Conservation (phyloP, 495 filamentous ascomycete species). For the Podospora appendiculata region DNA sequence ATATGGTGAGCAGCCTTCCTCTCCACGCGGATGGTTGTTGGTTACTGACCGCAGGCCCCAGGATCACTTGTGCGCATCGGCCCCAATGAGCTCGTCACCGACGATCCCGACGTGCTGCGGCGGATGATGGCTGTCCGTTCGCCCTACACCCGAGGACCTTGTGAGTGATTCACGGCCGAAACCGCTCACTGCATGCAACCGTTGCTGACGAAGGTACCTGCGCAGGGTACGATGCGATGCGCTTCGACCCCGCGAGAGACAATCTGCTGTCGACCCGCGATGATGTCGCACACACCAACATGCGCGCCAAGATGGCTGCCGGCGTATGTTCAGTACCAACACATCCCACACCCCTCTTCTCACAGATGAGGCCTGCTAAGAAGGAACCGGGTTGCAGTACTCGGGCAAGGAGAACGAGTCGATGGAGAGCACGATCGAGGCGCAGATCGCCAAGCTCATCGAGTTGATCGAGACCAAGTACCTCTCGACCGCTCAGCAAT, state of each 20-base stretch:
- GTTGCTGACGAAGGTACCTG: too few relatives aligned
- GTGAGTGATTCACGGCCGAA: background rate
- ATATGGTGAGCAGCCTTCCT: constrained; percentile 13
- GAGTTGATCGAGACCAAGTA: constrained; percentile 26
- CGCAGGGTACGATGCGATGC: constrained; percentile 35
- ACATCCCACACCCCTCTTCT: background rate
- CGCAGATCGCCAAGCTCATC: constrained; percentile 35
- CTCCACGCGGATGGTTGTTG: constrained; percentile 18
- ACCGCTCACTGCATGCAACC: too few relatives aligned
- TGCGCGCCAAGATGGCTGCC: constrained; percentile 22
- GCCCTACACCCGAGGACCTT: constrained; percentile 11
- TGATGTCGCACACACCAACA: constrained; percentile 17
- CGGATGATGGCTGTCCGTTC: constrained; percentile 29
- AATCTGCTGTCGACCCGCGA: constrained; percentile 26
- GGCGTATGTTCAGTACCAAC: constrained; percentile 18
- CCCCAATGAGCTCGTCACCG: constrained; percentile 19
- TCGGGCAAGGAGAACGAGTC: constrained; percentile 30
- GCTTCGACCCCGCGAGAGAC: constrained; percentile 34
- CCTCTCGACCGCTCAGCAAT: constrained; percentile 33
- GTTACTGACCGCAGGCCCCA: constrained; percentile 10
- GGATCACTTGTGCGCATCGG: constrained; percentile 15
- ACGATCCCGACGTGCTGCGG: constrained; percentile 34
- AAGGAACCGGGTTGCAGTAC: constrained; percentile 18
- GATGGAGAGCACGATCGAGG: constrained; percentile 36
- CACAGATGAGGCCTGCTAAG: background rate